These are phyloP conservation scores for Phytophthora colocasiae DNA, from an alignment of 352 stramenopile species.

Conservation along the genomic window DNA sequence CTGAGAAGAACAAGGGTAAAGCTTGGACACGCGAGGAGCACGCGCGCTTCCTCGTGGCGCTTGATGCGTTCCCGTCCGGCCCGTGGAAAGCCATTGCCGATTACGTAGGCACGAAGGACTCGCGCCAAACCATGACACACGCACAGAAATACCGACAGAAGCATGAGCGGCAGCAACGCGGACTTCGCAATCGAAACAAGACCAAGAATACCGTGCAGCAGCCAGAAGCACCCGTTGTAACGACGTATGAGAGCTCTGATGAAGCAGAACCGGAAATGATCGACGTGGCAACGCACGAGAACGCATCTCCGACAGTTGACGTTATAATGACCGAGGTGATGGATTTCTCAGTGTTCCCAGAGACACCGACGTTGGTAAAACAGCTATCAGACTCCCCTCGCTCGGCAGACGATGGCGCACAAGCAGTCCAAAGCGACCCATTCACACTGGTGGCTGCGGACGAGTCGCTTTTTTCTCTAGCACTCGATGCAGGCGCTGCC, in stretches of 20 bases:
- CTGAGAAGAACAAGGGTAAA: conserved; percentile 64
- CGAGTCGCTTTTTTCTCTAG: conserved; percentile 36
- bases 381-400: conserved; percentile 46
- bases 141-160: conserved; percentile 86
- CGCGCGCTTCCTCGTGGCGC: conserved; percentile 61
- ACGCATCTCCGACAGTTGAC: conserved; percentile 1
- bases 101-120: conserved; percentile 69
- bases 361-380: conserved; percentile 13
- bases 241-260: conserved; percentile 2
- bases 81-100: conserved; percentile 71
- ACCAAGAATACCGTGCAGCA: conserved; percentile 28
- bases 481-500: conserved; percentile 12
- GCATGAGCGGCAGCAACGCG: conserved; percentile 61
- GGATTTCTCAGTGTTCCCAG: conserved; percentile 18
- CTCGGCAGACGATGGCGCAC: conserved; percentile 35
- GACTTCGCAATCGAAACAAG: conserved; percentile 53
- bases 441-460: conserved; percentile 31
- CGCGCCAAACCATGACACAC: conserved; percentile 94
- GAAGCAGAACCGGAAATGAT: conserved; percentile 2
- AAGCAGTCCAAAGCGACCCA: conserved; percentile 18
- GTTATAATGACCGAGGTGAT: conserved; percentile 12
- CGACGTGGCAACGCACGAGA: conserved; percentile 2
- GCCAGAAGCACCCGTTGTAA: neutral
- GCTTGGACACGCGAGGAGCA: conserved; percentile 65
- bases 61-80: conserved; percentile 62